Evolutionary conservation across 495 filamentous ascomycete genomes (phyloP).

Genomic region (Tuber aestivum): DNA sequence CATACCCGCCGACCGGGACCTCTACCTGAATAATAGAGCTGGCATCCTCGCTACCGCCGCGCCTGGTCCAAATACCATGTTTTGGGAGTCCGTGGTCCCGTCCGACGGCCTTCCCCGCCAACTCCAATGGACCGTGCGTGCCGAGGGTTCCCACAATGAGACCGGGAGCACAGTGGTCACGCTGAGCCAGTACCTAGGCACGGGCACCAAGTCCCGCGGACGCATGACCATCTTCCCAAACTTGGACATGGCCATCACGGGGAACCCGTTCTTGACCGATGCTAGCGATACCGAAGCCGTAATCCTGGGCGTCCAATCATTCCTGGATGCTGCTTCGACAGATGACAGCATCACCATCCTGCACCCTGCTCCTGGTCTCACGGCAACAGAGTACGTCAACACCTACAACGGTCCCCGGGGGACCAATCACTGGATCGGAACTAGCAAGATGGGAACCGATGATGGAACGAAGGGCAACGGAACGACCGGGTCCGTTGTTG

Average conservation of each 20-base stretch:
- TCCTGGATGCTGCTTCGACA: slow-evolving; percentile 52
- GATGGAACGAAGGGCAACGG: slow-evolving; percentile 57
- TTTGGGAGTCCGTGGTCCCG: slow-evolving; percentile 31
- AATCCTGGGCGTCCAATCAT: slow-evolving; percentile 53
- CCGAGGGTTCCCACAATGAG: slow-evolving; percentile 51
- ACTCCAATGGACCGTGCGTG: slow-evolving; percentile 60
- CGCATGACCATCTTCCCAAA: slow-evolving; percentile 57
- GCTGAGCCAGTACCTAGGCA: slow-evolving; percentile 61
- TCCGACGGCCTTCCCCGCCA: slow-evolving; percentile 61
- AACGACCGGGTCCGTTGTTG: slow-evolving; percentile 59
- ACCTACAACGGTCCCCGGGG: slow-evolving; percentile 53
- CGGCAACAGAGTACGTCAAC: slow-evolving; percentile 53
- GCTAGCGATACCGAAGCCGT: slow-evolving; percentile 50
- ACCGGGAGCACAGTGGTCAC: slow-evolving; percentile 51
- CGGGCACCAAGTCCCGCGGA: slow-evolving; percentile 57
- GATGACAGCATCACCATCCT: slow-evolving; percentile 53
- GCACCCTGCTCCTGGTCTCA: slow-evolving; percentile 50
- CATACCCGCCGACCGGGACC: slow-evolving; percentile 46
- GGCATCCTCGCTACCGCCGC: slow-evolving; percentile 66
- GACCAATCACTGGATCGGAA: slow-evolving; percentile 67
- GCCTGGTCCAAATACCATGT: slow-evolving; percentile 60
- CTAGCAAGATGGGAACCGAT: slow-evolving; percentile 60
- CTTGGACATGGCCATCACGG: slow-evolving; percentile 53
- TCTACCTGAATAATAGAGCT: slow-evolving; percentile 50
- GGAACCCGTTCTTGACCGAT: slow-evolving; percentile 53